Base-by-base conservation (phyloP, 2,329 filamentous ascomycete species). In the Botrytis medusae region DNA sequence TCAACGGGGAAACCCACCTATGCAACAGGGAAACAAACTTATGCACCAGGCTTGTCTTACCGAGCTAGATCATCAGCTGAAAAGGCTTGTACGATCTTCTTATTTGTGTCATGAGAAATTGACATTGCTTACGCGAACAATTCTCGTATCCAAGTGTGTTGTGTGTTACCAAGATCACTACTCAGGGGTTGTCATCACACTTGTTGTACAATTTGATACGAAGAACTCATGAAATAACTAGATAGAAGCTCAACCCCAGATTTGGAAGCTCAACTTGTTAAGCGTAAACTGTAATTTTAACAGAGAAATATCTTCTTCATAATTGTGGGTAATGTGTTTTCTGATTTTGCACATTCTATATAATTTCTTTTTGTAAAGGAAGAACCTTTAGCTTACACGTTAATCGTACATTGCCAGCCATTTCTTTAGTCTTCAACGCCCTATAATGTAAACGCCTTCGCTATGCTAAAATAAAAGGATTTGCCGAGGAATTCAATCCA, bases 401-500 rank as follows among this genome's bases (percentile, higher is more conserved):
- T 59, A 51, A 59, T 72, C 42, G 48, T 72, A 60, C 71, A 69
- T 60, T 54, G n/a, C 25, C 32, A 67, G 70, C 48, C n/a, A 44
- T 68, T 40, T 59, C 32, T 60, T 68, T 29, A 60, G 29, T 59
- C 18, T 61, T 51, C 64, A 68, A 72, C 71, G 71, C 71, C 71
- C 46, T 48, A 20, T 44, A 48, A 42, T 48, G 62, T 22, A 51
- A 69, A 16, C 63, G n/a, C 63, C 32, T 29, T 67, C 71, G 62
- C 63, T 48, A 25, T 73, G 60, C 34, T 54, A 51, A 42, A 62
- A 40, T 59, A 51, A 59, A 69, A 63, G 63, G 22, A 70, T 70
- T 57, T 69, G 12, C 51, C 16, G 48, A 60, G 46, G 34, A 57
- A 57, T n/a, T 25, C 37, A 40, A 67, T 42, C 61, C 46, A 44